Base-by-base conservation (phyloP, 2,329 filamentous ascomycete genomes). In the Epichloe coenophiala region DNA sequence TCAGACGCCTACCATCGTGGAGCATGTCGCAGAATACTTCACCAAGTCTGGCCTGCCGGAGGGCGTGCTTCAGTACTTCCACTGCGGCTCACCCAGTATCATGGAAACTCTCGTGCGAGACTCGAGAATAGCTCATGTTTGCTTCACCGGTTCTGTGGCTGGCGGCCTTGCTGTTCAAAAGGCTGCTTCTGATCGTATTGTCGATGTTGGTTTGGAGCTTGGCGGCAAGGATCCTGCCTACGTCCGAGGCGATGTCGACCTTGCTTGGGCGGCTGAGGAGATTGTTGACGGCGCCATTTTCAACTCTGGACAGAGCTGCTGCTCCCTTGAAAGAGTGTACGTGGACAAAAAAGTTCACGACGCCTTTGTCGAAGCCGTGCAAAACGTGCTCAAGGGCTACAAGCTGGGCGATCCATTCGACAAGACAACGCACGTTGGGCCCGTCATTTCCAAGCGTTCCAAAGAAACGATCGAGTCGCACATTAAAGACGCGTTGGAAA, bases 271-370 rank as follows among this genome's bases (percentile, higher is more conserved):
- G 0, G 91, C 91, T 0, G 89, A 86, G 58, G 89, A 96, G 68
- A 93, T 97, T 60, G 88, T 97, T 13, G 91, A 97, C 59, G 91
- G 91, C 19, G 84, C 89, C n/a, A 75, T 97, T 51, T 97, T 97
- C 76, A 97, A 97, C 71, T 95, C 90, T 48, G 91, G 91, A n/a
- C 91, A 97, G 72, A 95, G 88, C 65, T 97, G 91, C 74, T 97
- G 91, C 69, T 86, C 88, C 23, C 75, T 97, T 49, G 91, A 97
- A 70, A 78, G 91, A 36, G 81, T 97, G 19, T 97, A 97, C 61
- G 90, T 97, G 5, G 82, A 93, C 60, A 84, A 86, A 62, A 82
- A 79, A 58, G 80, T 97, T 47, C 82, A 96, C 65, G 88, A 95
- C 60, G 71, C 78, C 12, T 96, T 97, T 60, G 75, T 96, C 48